Evolutionary conservation across 192 early-diverging fungal genomes (phyloP).

Genomic region (Podila horticola): DNA sequence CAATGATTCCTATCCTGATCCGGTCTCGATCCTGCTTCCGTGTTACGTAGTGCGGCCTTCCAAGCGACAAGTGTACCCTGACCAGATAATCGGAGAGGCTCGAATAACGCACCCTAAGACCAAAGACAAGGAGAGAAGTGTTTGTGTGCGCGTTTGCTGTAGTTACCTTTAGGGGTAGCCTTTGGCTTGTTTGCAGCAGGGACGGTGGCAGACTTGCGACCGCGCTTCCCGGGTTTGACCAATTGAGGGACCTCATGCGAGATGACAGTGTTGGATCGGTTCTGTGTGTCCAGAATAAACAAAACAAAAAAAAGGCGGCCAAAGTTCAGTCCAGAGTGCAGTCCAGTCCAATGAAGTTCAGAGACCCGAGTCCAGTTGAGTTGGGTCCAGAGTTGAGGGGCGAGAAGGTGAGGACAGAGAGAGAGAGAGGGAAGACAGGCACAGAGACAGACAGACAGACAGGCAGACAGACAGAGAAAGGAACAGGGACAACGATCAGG

Average conservation of each 20-base stretch:
- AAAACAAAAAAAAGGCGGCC: too few relatives aligned
- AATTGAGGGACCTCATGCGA: conserved; percentile 12
- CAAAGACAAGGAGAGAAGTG: too few relatives aligned
- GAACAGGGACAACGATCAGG: not conserved
- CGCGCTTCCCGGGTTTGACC: conserved; percentile 30
- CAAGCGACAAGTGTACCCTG: too few relatives aligned
- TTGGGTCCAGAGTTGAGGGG: conserved; percentile 8
- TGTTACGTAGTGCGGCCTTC: too few relatives aligned
- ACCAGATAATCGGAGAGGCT: too few relatives aligned
- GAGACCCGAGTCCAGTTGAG: not conserved
- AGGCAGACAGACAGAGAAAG: not conserved
- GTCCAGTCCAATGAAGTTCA: too few relatives aligned
- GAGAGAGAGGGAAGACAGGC: not conserved
- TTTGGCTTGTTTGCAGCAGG: conserved; percentile 15
- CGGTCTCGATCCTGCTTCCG: too few relatives aligned
- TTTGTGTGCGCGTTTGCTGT: too few relatives aligned
- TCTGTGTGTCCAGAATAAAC: not conserved
- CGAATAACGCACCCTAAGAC: too few relatives aligned
- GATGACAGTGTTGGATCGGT: conserved; percentile 3
- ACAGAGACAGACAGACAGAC: not conserved
- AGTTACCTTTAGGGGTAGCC: conserved; percentile 21
- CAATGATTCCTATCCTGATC: too few relatives aligned
- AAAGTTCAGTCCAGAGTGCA: too few relatives aligned
- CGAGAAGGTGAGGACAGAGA: not conserved
- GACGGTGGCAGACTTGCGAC: conserved; percentile 14